Evolutionary conservation across 2,329 filamentous ascomycete genomes (phyloP), one percentile per base, ranked within the genome.

Genomic region (Colletotrichum falcatum): DNA sequence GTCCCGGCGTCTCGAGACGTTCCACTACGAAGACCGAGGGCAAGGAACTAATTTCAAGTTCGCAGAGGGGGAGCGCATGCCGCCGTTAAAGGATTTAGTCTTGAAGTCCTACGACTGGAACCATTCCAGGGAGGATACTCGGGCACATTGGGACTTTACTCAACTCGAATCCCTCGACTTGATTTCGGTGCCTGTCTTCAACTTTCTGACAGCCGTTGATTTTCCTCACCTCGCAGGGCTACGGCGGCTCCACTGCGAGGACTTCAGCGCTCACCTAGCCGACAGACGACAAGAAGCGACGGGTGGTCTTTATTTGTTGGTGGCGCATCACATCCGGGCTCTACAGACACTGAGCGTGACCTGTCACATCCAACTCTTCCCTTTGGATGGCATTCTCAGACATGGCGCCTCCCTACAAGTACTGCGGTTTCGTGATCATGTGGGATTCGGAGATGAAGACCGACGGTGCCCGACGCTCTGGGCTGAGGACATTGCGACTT

Each of bases 51-150:
- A 77, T 54, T 86, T 87, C 73, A 70, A 70, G 2, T 86, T 87
- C 39, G 48, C 63, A 0, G 71, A 70, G 0, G 76, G 74, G 23
- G 84, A 87, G 65, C 78, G 82, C 14, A 75, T 87, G 30, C 85
- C 85, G 1, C 75, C 84, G 0, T 74, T 87, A 6, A 74, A 73
- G 26, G 79, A 83, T 9, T 76, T 87, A 4, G 76, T 74, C 1
- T 75, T 87, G 46, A 80, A 80, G 59, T 85, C 83, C 1, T 87
- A 87, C 72, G 82, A 86, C 76, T 87, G 85, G 85, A 76, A 80
- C 12, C 85, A 87, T 71, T 76, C 76, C 1, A 58, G 73, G 0
- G 76, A 79, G 3, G 80, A 81, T 5, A 83, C 84, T 6, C 73
- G 66, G 1, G 73, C 70, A 23, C 83, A 86, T 66, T 87, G 85